These are phyloP conservation scores for Kluyveromyces wickerhamii DNA, from an alignment of 805 yeast genomes.

Conservation along the genomic window DNA sequence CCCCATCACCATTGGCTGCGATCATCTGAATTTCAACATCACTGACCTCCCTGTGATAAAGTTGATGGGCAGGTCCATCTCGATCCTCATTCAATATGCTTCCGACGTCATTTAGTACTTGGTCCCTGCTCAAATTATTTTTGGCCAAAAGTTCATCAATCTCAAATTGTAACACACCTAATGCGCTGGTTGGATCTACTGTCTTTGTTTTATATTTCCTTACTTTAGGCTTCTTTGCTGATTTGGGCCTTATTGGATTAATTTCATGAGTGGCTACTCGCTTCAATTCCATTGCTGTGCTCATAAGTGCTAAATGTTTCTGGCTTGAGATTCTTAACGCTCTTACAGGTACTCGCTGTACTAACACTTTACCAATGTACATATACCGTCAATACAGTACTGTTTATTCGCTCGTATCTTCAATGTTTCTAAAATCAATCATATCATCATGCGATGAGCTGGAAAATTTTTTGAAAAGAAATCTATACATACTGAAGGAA, in stretches of 20 bases:
- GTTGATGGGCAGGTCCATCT: slow-evolving; percentile 28
- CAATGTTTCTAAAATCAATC: too few species aligned
- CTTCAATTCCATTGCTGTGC: slow-evolving; percentile 5
- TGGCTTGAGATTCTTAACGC: neutral
- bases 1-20: slow-evolving; percentile 82
- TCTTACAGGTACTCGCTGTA: neutral
- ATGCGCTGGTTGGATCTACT: slow-evolving; percentile 68
- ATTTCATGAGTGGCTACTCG: slow-evolving; percentile 5
- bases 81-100: slow-evolving; percentile 51
- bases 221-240: slow-evolving; percentile 29
- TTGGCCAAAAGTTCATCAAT: slow-evolving; percentile 49
- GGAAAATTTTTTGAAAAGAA: slow-evolving; percentile 5
- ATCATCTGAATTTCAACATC: slow-evolving; percentile 51
- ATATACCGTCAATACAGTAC: too few species aligned
- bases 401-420: too few species aligned
- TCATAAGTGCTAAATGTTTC: neutral
- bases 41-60: slow-evolving; percentile 50
- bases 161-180: slow-evolving; percentile 72
- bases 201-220: slow-evolving; percentile 55
- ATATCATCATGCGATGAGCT: slow-evolving; percentile 6
- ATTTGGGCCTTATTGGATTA: neutral
- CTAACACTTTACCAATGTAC: neutral
- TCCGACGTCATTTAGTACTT: slow-evolving; percentile 58
- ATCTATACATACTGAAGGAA: too few species aligned
- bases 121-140: slow-evolving; percentile 35